These are phyloP conservation scores for Corynascus novoguineensis DNA, from an alignment of 495 filamentous ascomycete species.

Conservation along the genomic window DNA sequence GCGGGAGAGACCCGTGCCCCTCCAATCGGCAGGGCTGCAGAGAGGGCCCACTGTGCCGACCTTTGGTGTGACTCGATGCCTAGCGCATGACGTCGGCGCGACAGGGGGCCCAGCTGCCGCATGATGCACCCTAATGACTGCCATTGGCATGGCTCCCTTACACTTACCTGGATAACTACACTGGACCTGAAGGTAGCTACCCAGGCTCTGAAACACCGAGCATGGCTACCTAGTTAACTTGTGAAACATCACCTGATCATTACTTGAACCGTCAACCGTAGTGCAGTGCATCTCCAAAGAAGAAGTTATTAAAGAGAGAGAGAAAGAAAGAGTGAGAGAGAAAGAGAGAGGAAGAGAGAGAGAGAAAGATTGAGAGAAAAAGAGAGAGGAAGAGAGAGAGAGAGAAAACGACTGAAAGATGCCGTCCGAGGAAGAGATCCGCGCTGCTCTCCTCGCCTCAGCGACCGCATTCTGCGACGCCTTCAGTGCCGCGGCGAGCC, in stretches of 20 bases:
- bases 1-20: background rate
- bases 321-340: too few species aligned
- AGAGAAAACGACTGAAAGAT: background rate
- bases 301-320: too few species aligned
- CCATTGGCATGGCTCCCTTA: background rate
- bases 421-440: slow-evolving; percentile 9
- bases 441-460: slow-evolving; percentile 38
- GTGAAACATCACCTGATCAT: too few species aligned
- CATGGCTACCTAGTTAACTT: too few species aligned
- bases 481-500: slow-evolving; percentile 36
- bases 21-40: slow-evolving; percentile 8
- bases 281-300: too few species aligned
- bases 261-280: too few species aligned
- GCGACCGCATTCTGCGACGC: slow-evolving; percentile 43
- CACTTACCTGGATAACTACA: background rate
- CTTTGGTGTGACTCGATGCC: background rate
- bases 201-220: too few species aligned
- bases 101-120: background rate
- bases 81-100: slow-evolving; percentile 3
- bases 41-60: background rate
- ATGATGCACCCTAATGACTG: background rate
- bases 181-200: too few species aligned
- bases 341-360: too few species aligned
- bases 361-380: too few species aligned
- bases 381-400: background rate